Conservation (phyloP, 371 early-diverging fungal species). For the Syncephalastrum racemosum region DNA sequence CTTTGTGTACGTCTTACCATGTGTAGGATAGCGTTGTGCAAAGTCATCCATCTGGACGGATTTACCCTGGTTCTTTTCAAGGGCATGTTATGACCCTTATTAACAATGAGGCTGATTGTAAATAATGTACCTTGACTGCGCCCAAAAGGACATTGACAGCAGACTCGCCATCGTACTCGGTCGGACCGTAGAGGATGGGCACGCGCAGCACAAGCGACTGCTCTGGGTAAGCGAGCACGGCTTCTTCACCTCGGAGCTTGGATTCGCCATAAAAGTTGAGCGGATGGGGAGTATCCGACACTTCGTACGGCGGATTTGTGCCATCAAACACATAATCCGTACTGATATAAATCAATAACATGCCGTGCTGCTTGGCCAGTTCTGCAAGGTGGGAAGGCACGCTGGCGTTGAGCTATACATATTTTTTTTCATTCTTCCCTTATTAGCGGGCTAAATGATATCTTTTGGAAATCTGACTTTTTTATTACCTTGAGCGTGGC, state of each 20-base stretch:
- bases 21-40: conserved; percentile 77
- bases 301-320: conserved; percentile 73
- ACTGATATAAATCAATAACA: conserved; percentile 79
- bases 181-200: conserved; percentile 78
- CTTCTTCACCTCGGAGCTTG: conserved; percentile 75
- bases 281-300: conserved; percentile 70
- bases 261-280: conserved; percentile 81
- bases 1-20: conserved; percentile 44
- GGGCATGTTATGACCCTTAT: no score
- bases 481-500: conserved; percentile 51
- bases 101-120: background rate
- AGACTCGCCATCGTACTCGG: conserved; percentile 71
- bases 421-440: background rate
- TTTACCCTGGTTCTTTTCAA: conserved; percentile 32
- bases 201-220: conserved; percentile 70
- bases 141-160: conserved; percentile 76
- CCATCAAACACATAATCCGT: conserved; percentile 95
- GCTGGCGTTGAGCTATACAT: conserved; percentile 63
- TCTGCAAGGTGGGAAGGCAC: conserved; percentile 61
- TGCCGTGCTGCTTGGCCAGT: conserved; percentile 43
- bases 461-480: no score
- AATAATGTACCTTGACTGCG: conserved; percentile 48
- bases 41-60: conserved; percentile 66
- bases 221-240: conserved; percentile 51
- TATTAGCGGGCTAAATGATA: no score